Conservation (phyloP, 106 monocot species). For the Narthecium ossifragum region DNA sequence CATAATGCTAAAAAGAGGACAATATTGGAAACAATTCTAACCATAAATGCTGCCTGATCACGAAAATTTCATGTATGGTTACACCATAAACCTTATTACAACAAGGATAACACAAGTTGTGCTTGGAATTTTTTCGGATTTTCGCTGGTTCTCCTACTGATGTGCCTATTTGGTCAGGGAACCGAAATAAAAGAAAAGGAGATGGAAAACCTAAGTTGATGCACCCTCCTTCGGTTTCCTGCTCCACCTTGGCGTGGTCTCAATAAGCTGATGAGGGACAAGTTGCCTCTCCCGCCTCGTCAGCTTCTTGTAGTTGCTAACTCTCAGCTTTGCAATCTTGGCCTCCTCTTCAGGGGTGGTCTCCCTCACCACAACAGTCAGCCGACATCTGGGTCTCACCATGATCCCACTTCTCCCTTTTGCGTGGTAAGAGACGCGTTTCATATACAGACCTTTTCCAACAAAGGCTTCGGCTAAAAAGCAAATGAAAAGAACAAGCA, state of each 20-base stretch:
- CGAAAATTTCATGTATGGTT: no score
- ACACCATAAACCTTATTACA: no score
- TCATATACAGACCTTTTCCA: constrained; percentile 79
- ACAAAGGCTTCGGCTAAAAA: constrained; percentile 81
- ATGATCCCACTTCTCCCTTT: constrained; percentile 83
- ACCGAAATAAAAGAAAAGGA: no score
- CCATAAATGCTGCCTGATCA: no score
- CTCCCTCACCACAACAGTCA: constrained; percentile 92
- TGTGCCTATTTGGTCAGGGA: no score
- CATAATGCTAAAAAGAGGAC: no score
- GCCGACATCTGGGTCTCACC: constrained; percentile 78
- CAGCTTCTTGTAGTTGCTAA: constrained; percentile 90
- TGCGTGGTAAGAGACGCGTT: constrained; percentile 86
- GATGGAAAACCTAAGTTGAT: constrained; percentile 11
- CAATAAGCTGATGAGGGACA: constrained; percentile 91
- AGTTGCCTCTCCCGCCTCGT: constrained; percentile 76
- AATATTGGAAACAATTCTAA: no score
- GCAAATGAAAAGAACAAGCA: neutral
- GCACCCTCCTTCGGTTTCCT: constrained; percentile 34
- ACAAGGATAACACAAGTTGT: no score
- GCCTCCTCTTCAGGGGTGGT: constrained; percentile 87
- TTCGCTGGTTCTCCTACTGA: no score
- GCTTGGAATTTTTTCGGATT: no score
- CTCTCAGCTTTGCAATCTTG: constrained; percentile 78
- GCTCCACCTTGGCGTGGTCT: constrained; percentile 74